Evolutionary conservation across 441 rosid genomes (phyloP).

Genomic region (Croton setiger): DNA sequence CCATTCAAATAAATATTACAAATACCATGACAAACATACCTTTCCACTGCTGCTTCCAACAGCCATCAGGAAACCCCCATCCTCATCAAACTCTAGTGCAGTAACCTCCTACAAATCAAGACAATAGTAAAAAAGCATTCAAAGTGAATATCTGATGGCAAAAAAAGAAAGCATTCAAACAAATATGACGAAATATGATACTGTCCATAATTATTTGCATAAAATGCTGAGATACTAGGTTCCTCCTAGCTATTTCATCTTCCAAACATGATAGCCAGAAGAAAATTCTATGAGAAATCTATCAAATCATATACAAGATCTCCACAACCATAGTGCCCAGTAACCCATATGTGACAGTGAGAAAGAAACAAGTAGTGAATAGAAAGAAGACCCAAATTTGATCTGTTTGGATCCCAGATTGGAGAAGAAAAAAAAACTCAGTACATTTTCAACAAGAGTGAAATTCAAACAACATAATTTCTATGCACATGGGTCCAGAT

Average conservation of each 20-base stretch:
- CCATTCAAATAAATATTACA: background rate
- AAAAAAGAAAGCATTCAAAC: background rate
- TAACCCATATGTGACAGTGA: background rate
- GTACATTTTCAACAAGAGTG: background rate
- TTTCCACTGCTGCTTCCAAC: conserved; percentile 89
- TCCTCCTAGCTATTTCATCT: background rate
- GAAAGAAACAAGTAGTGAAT: conserved; percentile 1
- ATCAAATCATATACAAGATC: background rate
- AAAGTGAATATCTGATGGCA: no score
- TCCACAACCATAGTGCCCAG: background rate
- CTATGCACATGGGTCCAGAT: conserved; percentile 18
- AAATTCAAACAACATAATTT: conserved; percentile 15
- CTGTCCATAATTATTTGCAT: no score
- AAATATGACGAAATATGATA: no score
- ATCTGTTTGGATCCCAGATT: background rate
- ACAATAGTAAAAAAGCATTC: conserved; percentile 17
- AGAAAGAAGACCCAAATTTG: background rate
- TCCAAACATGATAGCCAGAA: background rate
- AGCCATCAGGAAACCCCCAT: conserved; percentile 68
- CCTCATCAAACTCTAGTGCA: conserved; percentile 76
- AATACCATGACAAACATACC: conserved; percentile 38
- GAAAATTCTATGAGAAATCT: background rate
- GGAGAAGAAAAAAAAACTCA: background rate
- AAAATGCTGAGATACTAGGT: background rate
- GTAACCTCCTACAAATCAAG: conserved; percentile 68